Conservation (phyloP, 805 yeast species). For the Osmozyma mogii region DNA sequence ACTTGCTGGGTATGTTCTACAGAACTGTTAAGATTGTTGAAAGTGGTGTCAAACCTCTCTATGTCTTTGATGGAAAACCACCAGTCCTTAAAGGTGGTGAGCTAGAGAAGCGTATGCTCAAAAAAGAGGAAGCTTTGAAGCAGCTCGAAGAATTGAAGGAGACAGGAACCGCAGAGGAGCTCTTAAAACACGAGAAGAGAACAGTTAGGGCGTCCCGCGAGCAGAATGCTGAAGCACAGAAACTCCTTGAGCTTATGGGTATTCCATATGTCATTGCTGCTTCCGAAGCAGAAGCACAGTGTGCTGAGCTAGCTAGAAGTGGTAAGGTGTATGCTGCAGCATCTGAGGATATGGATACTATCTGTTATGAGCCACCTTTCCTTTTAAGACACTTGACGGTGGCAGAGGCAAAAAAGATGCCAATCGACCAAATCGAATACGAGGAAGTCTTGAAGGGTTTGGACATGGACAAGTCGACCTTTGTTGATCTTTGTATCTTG, state of each 20-base stretch:
- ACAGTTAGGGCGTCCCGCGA: slow-evolving; percentile 82
- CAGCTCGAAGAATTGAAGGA: slow-evolving; percentile 70
- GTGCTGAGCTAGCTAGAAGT: slow-evolving; percentile 82
- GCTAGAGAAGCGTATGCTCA: slow-evolving; percentile 71
- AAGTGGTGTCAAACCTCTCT: slow-evolving; percentile 92
- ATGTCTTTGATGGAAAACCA: slow-evolving; percentile 97
- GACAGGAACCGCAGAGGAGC: slow-evolving; percentile 70
- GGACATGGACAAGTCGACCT: slow-evolving; percentile 63
- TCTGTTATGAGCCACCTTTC: slow-evolving; percentile 83
- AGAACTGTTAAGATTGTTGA: slow-evolving; percentile 85
- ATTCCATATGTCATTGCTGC: slow-evolving; percentile 93
- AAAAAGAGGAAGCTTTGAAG: slow-evolving; percentile 77
- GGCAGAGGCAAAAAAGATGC: slow-evolving; percentile 88
- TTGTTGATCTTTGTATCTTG: slow-evolving; percentile 85
- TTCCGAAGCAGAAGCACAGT: slow-evolving; percentile 98
- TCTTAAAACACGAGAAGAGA: slow-evolving; percentile 72
- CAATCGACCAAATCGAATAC: slow-evolving; percentile 76
- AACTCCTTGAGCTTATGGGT: slow-evolving; percentile 80
- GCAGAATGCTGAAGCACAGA: slow-evolving; percentile 91
- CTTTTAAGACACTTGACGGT: slow-evolving; percentile 86
- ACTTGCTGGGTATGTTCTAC: slow-evolving; percentile 93
- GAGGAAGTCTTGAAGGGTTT: slow-evolving; percentile 65
- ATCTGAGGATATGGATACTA: slow-evolving; percentile 97
- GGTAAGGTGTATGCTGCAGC: slow-evolving; percentile 97
- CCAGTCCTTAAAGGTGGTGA: slow-evolving; percentile 93